Percentiles rank a stretch among this genome's conserved stretches.
phyloP scores from a whole-genome alignment of 495 filamentous ascomycete genomes.

The Penicillium turbatum region DNA sequence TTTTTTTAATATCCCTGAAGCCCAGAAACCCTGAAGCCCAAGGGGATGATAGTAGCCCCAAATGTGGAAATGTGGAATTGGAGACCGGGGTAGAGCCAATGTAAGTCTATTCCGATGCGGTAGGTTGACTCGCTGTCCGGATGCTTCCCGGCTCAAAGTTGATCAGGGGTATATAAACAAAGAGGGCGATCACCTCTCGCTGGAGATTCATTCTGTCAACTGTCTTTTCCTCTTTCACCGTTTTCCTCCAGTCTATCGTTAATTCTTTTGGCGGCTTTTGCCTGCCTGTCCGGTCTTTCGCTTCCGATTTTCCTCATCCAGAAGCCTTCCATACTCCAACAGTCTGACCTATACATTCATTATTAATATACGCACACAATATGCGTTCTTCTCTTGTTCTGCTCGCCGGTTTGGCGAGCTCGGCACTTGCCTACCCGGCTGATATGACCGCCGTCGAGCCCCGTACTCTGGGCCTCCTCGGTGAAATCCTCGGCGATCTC shows the following conservation, averaged over 20 bases:
- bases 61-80: slow-evolving; percentile 16
- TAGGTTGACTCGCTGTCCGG: slow-evolving; percentile 8
- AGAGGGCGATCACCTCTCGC: slow-evolving; percentile 23
- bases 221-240: slow-evolving; percentile 25
- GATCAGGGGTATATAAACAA: slow-evolving; percentile 45
- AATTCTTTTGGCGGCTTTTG: slow-evolving; percentile 20
- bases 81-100: slow-evolving; percentile 24
- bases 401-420: slow-evolving; percentile 40
- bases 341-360: slow-evolving; percentile 19
- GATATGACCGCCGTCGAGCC: slow-evolving; percentile 26
- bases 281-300: slow-evolving; percentile 15
- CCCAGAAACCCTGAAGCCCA: slow-evolving; percentile 16
- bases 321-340: slow-evolving; percentile 6
- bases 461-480: slow-evolving; percentile 26
- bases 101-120: background rate
- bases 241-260: slow-evolving; percentile 39
- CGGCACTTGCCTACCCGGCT: slow-evolving; percentile 34
- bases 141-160: background rate
- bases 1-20: slow-evolving; percentile 16
- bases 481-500: slow-evolving; percentile 16
- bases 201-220: slow-evolving; percentile 18
- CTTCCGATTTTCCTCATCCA: slow-evolving; percentile 11
- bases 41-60: slow-evolving; percentile 25
- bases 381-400: slow-evolving; percentile 40
- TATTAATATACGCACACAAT: slow-evolving; percentile 19